Evolutionary conservation across 2,329 filamentous ascomycete genomes (phyloP).

Genomic region (Botrytis cinerea): DNA sequence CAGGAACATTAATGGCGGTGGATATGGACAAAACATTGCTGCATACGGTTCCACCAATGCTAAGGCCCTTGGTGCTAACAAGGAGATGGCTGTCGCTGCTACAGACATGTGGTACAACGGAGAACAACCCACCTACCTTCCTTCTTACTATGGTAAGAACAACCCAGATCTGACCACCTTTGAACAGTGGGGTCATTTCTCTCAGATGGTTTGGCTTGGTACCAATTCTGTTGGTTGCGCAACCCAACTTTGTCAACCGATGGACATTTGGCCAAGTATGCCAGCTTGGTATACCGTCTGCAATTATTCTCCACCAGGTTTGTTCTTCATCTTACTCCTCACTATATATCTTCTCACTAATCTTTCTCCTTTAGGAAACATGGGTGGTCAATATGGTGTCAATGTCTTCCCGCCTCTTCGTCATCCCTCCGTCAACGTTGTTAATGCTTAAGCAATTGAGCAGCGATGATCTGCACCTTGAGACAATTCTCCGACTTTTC

Average conservation of each 20-base stretch:
- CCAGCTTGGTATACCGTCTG: slow-evolving; percentile 75
- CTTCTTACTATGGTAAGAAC: slow-evolving; percentile 56
- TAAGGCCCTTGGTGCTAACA: slow-evolving; percentile 48
- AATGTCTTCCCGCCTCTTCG: slow-evolving; percentile 24
- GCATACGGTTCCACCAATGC: slow-evolving; percentile 53
- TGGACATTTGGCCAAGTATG: slow-evolving; percentile 43
- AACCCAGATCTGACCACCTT: slow-evolving; percentile 64
- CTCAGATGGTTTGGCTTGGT: slow-evolving; percentile 69
- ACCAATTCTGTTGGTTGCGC: slow-evolving; percentile 64
- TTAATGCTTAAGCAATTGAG: slow-evolving; percentile 15
- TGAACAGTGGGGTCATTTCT: slow-evolving; percentile 70
- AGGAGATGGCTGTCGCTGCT: slow-evolving; percentile 64
- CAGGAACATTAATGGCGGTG: slow-evolving; percentile 56
- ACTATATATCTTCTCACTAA: not conserved
- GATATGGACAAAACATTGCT: slow-evolving; percentile 91
- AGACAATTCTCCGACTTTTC: not conserved
- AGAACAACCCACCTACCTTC: slow-evolving; percentile 62
- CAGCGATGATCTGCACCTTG: not conserved
- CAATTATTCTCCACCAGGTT: slow-evolving; percentile 63
- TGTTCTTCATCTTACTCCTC: not conserved
- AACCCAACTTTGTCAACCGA: slow-evolving; percentile 54
- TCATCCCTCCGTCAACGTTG: slow-evolving; percentile 1
- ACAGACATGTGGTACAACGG: slow-evolving; percentile 88
- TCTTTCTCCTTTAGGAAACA: slow-evolving; percentile 11
- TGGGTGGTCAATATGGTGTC: slow-evolving; percentile 23